These are phyloP conservation scores for Punctularia strigosozonata DNA, from an alignment of 768 basidiomycete genomes.

Conservation along the genomic window DNA sequence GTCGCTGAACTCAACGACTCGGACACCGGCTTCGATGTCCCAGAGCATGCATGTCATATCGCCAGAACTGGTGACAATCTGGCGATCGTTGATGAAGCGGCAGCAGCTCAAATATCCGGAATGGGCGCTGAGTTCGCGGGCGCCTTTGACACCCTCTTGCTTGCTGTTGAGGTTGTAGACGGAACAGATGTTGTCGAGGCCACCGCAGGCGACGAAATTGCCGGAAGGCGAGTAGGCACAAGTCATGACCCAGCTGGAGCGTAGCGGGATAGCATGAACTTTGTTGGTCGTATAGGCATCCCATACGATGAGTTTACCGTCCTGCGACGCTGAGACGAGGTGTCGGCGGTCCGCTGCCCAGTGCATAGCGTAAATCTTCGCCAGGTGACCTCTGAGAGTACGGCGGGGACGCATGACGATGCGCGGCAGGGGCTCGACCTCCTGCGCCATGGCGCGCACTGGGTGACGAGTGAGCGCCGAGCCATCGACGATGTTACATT, in stretches of 20 bases:
- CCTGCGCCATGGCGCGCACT: conserved; percentile 99
- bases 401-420: conserved; percentile 95
- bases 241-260: conserved; percentile 99
- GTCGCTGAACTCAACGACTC: conserved; percentile 98
- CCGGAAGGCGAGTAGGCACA: conserved; percentile 97
- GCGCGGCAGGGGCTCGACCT: conserved; percentile 90
- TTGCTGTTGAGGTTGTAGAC: conserved; percentile 91
- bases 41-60: conserved; percentile 99
- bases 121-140: conserved; percentile 92
- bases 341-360: conserved; percentile 97
- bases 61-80: conserved; percentile 95
- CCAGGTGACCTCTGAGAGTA: conserved; percentile 91
- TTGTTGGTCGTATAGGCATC: conserved; percentile 99
- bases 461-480: conserved; percentile 10
- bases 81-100: conserved; percentile 95
- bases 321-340: conserved; percentile 98
- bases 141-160: conserved; percentile 72
- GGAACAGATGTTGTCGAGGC: conserved; percentile 97
- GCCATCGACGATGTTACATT: conserved; percentile 1
- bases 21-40: conserved; percentile 96
- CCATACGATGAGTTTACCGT: conserved; percentile 99
- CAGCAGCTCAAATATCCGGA: conserved; percentile 98
- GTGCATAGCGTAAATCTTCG: conserved; percentile 99
- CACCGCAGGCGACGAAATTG: conserved; percentile 96
- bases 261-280: conserved; percentile 96